These are phyloP conservation scores for Coniferiporia sulphurascens DNA, from an alignment of 1,284 basidiomycete species.

Conservation along the genomic window DNA sequence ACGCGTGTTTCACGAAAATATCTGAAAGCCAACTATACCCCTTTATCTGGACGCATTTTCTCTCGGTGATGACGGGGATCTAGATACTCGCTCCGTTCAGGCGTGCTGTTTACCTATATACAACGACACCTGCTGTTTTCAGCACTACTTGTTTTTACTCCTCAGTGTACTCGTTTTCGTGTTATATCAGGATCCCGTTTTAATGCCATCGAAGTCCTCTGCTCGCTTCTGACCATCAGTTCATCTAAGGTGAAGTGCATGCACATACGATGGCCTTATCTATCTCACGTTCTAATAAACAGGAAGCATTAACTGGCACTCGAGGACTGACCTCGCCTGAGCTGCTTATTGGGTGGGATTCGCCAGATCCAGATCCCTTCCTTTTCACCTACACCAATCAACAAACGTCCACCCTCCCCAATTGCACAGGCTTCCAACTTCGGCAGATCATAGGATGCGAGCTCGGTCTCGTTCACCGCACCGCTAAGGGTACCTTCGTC, in stretches of 20 bases:
- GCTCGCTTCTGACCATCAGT: too few species aligned
- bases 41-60: background rate
- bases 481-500: background rate
- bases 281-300: background rate
- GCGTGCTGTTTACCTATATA: background rate
- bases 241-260: too few species aligned
- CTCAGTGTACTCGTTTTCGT: background rate
- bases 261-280: background rate
- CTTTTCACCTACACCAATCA: constrained; percentile 16
- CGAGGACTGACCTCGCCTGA: constrained; percentile 3
- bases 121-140: background rate
- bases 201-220: too few species aligned
- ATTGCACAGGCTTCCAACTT: constrained; percentile 14
- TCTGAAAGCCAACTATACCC: background rate
- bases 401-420: constrained; percentile 12
- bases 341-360: constrained; percentile 3
- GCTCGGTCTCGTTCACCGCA: background rate
- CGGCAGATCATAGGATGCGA: background rate
- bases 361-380: constrained; percentile 20
- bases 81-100: background rate
- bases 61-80: background rate
- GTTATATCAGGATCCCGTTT: too few species aligned
- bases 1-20: background rate
- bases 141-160: background rate
- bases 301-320: background rate